Evolutionary conservation across 805 yeast genomes (phyloP), one percentile per base, ranked within the genome.

Genomic region (Metschnikowia colocasiae): DNA sequence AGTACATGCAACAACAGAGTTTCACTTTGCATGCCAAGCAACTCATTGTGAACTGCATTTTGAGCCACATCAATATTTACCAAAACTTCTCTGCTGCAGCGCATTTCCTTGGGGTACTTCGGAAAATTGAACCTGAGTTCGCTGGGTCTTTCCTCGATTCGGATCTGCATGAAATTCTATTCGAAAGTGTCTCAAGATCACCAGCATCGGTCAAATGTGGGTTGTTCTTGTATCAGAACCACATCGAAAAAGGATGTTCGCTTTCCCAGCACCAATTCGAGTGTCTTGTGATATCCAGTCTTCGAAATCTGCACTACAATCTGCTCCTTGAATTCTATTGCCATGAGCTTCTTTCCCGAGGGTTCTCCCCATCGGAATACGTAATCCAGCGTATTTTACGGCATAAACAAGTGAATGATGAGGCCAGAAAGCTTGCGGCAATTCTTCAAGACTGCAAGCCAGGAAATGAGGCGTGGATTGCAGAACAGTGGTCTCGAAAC

Each of bases 11-110:
- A 8, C 23, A 33, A 16, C 43, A 38, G 12, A 4, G 34, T 2
- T 45, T 48, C 34, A 30, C 45, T 13, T 8, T 9, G n/a, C 27
- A 23, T 9, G 58, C 61, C 8, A 40, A 61, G 16, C 53, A 44
- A 3, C 39, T 62, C 2, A 69, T 72, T 46, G 46, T 71, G 25
- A 69, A 69, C 47, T 69, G 75, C 46, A 23, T 70, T 2, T 53
- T 73, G 30, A 62, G 66, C 49, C 75, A 71, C 52, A 50, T 70
- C 19, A 58, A 57, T 27, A 42, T 62, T 16, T 60, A 63, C 53
- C 73, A 68, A 44, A 71, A 71, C 51, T 63, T 64, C 39, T 55
- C 70, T 2, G 75, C 68, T 0, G 48, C 63, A 3, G 54, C 59
- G 1, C 52, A 65, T 5, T 52, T 51, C n/a, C 62, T 71, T 0